A percentile compares a stretch with the other conserved stretches of the same genome.
Conservation (phyloP, 148 eudicot species). For the Spergularia bocconei region DNA sequence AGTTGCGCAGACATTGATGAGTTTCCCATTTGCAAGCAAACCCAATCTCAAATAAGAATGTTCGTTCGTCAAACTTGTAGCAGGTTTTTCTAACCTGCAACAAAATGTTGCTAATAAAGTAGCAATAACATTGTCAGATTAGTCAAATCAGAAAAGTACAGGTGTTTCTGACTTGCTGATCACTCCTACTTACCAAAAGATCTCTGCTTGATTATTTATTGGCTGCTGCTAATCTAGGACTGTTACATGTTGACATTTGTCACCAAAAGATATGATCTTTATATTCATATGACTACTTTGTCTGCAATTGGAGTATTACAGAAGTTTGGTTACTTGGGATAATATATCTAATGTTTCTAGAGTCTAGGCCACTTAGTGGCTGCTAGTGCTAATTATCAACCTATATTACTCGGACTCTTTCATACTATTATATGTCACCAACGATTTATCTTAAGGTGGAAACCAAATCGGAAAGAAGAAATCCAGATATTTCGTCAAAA, state of each 20-base stretch:
- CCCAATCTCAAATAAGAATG: background rate
- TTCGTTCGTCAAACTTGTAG: constrained; percentile 16
- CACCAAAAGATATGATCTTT: background rate
- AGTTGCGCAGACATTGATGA: background rate
- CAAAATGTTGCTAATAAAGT: background rate
- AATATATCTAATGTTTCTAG: background rate
- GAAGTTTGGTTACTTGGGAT: constrained; percentile 20
- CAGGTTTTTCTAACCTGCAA: background rate
- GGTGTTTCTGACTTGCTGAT: constrained; percentile 10
- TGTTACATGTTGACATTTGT: constrained; percentile 14
- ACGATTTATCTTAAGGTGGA: no score
- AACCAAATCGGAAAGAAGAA: no score
- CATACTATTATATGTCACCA: no score
- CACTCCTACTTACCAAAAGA: background rate
- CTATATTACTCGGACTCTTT: no score
- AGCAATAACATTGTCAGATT: background rate
- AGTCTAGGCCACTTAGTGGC: background rate
- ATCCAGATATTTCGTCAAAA: no score
- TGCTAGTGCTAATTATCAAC: constrained; percentile 1
- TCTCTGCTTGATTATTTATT: constrained; percentile 7
- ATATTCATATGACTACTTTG: background rate
- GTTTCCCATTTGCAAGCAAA: constrained; percentile 2
- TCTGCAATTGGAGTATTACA: background rate
- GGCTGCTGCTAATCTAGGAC: constrained; percentile 1
- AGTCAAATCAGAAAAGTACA: background rate